A percentile compares a stretch with the other conserved stretches of the same genome.
Conservation (phyloP, 1,139 yeast genomes). For the Candida sp. region DNA sequence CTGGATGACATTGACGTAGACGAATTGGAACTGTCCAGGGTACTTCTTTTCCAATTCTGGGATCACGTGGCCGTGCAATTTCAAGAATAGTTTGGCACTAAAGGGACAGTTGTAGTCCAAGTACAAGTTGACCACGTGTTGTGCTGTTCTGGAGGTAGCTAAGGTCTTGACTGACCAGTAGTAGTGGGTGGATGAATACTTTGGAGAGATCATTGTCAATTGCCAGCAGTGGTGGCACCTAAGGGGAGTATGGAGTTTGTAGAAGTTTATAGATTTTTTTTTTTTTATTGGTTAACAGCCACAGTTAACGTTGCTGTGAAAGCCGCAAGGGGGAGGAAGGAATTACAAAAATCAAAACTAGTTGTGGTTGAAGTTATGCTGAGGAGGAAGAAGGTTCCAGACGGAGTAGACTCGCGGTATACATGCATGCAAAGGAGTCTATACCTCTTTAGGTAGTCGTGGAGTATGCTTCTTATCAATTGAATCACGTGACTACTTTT, state of each 20-base stretch:
- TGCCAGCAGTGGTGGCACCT: background rate
- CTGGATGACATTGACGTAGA: slow-evolving; percentile 71
- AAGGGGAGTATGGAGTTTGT: background rate
- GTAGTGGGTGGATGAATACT: slow-evolving; percentile 43
- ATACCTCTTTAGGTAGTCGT: no score
- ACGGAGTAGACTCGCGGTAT: no score
- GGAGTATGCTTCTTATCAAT: no score
- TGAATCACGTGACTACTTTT: background rate
- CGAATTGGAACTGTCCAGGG: slow-evolving; percentile 59
- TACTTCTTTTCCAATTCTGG: slow-evolving; percentile 53
- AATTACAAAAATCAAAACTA: no score
- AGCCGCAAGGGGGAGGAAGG: no score
- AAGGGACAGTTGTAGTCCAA: slow-evolving; percentile 85
- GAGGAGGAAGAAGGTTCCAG: no score
- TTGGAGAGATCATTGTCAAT: slow-evolving; percentile 41
- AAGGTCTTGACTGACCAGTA: slow-evolving; percentile 27
- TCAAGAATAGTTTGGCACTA: slow-evolving; percentile 65
- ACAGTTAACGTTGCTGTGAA: background rate
- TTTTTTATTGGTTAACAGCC: background rate
- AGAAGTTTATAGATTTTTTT: background rate
- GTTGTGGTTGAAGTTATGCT: no score
- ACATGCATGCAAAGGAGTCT: no score
- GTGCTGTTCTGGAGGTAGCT: slow-evolving; percentile 21
- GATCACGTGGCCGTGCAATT: slow-evolving; percentile 54
- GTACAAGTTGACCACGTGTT: slow-evolving; percentile 53